Conservation (phyloP, 192 early-diverging fungal species). For the Coemansia sp. region DNA sequence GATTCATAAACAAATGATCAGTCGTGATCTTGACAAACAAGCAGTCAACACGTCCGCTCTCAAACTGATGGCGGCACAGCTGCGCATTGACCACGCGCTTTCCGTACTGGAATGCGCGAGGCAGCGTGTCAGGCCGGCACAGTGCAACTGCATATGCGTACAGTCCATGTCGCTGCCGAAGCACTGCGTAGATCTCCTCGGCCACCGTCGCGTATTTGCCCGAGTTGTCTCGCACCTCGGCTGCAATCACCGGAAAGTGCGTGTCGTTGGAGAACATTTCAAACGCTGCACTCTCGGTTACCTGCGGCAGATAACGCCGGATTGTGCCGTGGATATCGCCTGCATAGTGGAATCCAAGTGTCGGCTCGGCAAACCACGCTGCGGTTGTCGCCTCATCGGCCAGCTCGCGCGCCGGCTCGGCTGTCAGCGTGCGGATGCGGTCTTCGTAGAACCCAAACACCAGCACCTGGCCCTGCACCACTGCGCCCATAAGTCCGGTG, state of each 20-base stretch:
- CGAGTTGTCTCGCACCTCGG: conserved; percentile 60
- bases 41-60: conserved; percentile 60
- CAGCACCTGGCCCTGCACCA: conserved; percentile 69
- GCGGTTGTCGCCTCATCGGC: neutral
- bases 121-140: conserved; percentile 61
- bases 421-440: conserved; percentile 61
- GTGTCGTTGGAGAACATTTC: conserved; percentile 69
- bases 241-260: conserved; percentile 69
- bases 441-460: conserved; percentile 80
- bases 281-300: conserved; percentile 59
- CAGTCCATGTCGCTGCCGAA: conserved; percentile 63
- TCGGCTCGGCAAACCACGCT: conserved; percentile 30
- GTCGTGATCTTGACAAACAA: conserved; percentile 60
- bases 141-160: conserved; percentile 62
- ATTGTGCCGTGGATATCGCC: conserved; percentile 42
- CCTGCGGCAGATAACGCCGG: conserved; percentile 29
- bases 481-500: conserved; percentile 71
- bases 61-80: conserved; percentile 64
- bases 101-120: conserved; percentile 70
- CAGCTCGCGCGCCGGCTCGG: conserved; percentile 10
- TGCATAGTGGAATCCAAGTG: conserved; percentile 48
- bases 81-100: conserved; percentile 65
- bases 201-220: conserved; percentile 57
- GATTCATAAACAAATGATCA: conserved; percentile 63
- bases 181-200: conserved; percentile 56